phyloP scores from a whole-genome alignment of 345 rosid species.

The Nephelium lappaceum region DNA sequence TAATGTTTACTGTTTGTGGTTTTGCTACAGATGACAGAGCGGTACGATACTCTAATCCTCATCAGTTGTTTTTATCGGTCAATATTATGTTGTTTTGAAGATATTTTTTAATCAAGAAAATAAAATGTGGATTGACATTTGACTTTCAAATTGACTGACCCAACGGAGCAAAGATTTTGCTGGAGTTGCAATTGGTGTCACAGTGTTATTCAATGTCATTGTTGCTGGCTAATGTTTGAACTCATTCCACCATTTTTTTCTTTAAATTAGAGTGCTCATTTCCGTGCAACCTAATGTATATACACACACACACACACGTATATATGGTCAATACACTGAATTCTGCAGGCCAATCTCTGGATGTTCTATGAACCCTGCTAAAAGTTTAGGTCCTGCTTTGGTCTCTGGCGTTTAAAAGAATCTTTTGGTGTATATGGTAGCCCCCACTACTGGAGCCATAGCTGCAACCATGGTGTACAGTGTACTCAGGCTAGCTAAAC shows the following conservation, averaged over 20 bases:
- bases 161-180: conserved; percentile 36
- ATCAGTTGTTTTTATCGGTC: not conserved
- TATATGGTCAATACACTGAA: not conserved
- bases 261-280: not conserved
- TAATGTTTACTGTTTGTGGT: conserved; percentile 41
- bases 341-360: conserved; percentile 54
- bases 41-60: conserved; percentile 23
- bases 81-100: not conserved
- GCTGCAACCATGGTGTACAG: conserved; percentile 35
- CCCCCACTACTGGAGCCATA: conserved; percentile 48
- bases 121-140: not conserved
- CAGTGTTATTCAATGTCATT: conserved; percentile 38
- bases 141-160: not conserved
- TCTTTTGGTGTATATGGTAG: conserved; percentile 44
- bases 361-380: conserved; percentile 61
- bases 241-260: not conserved
- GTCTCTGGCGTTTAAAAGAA: conserved; percentile 45
- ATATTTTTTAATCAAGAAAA: not conserved
- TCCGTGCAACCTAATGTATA: not conserved
- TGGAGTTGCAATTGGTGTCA: conserved; percentile 45
- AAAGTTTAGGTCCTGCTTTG: conserved; percentile 56
- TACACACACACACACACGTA: not conserved
- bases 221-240: conserved; percentile 41
- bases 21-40: conserved; percentile 51
- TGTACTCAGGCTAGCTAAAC: conserved; percentile 34